phyloP scores from a whole-genome alignment of 148 eudicot species.

The Chenopodium suecicum region DNA sequence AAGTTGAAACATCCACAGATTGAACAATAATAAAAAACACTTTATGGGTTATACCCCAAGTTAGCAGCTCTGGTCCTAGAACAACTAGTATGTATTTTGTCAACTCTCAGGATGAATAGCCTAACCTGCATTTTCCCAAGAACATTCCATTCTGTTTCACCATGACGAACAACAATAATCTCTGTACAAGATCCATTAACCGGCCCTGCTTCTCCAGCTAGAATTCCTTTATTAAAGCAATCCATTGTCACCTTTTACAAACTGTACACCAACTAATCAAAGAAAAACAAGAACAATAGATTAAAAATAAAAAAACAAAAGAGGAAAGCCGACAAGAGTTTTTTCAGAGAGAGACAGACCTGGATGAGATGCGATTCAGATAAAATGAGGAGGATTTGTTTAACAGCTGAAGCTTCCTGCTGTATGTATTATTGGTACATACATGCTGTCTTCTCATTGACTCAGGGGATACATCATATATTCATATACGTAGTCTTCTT shows the following conservation, averaged over 20 bases:
- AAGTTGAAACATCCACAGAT: too few relatives aligned
- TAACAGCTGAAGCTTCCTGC: not conserved
- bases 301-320: too few relatives aligned
- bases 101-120: not conserved
- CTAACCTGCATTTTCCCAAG: constrained; percentile 60
- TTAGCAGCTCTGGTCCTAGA: too few relatives aligned
- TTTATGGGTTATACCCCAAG: too few relatives aligned
- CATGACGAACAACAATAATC: constrained; percentile 36
- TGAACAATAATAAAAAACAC: too few relatives aligned
- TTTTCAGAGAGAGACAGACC: not conserved
- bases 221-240: not conserved
- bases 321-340: not conserved
- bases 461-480: too few relatives aligned
- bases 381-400: not conserved
- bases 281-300: too few relatives aligned
- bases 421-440: not conserved
- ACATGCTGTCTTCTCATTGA: not conserved
- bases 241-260: constrained; percentile 15
- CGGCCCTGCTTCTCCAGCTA: not conserved
- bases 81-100: too few relatives aligned
- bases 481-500: too few relatives aligned
- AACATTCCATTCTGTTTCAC: constrained; percentile 72
- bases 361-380: too few relatives aligned
- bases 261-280: not conserved
- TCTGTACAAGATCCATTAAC: constrained; percentile 13